Evolutionary conservation across 345 rosid species (phyloP), one percentile per base, ranked within the genome.

Genomic region (Bretschneidera sinensis): DNA sequence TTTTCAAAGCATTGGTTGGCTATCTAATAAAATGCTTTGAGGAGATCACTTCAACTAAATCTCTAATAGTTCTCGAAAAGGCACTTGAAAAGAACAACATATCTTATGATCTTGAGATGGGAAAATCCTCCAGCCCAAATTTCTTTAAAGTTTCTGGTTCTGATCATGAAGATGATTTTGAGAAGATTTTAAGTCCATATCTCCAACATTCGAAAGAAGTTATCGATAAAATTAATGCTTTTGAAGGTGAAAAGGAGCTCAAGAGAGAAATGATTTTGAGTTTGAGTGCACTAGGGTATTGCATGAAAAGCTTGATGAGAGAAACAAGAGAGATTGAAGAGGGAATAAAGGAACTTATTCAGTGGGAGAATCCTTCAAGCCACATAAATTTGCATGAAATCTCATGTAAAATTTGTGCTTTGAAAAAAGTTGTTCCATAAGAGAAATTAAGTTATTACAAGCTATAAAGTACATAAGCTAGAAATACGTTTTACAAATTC

Each of bases 251-350:
- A 7, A 73, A 63, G 31, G 66, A 56, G 58, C 51, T 56, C 60
- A 84, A 74, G 73, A 75, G 85, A 62, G 79, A 76, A 14, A 58
- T 78, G 76, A 83, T 79, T 43, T 72, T 84, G 48, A 64, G 82
- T 49, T 75, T 92, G 71, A 76, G 90, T 62, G 89, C 85, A 11
- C 19, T 89, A n/a, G 97, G 92, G 22, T 85, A 76, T 70, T 87
- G 94, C 79, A 60, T 89, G 80, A 73, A 71, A 58, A 63, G 62
- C 54, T 65, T 92, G 61, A 69, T 71, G 21, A 79, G 55, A 62
- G 96, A 87, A 68, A 74, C 71, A 2, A 74, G 72, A 63, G 78
- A 80, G 63, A 74, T 85, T 24, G 88, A 81, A 54, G 84, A 75
- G 60, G 81, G 65, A 53, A 75, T 92, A 23, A 70, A 72, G 59